Conservation (phyloP, 441 rosid species). For the Theobroma grandiflorum region DNA sequence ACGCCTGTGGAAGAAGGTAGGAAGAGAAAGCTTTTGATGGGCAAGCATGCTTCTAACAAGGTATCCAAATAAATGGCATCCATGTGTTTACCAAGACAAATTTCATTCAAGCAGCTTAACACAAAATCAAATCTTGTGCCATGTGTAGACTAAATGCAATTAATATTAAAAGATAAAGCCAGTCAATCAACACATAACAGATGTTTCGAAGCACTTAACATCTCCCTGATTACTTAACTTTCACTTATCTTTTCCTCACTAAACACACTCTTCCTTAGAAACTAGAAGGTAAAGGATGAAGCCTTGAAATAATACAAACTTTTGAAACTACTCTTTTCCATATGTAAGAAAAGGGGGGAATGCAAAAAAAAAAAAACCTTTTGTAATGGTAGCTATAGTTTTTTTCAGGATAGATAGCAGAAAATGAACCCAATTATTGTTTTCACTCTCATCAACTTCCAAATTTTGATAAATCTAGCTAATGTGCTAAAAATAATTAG, state of each 20-base stretch:
- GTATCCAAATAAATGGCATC: conserved; percentile 11
- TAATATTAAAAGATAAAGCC: background rate
- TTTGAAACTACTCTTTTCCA: background rate
- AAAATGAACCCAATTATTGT: background rate
- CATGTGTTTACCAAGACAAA: background rate
- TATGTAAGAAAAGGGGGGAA: background rate
- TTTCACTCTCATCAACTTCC: background rate
- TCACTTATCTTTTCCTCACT: background rate
- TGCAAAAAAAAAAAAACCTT: background rate
- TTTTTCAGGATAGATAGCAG: background rate
- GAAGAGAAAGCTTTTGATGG: background rate
- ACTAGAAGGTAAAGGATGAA: conserved; percentile 13
- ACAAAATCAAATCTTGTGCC: background rate
- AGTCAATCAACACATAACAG: background rate
- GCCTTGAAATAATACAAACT: conserved; percentile 6
- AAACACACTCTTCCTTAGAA: background rate
- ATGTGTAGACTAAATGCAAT: background rate
- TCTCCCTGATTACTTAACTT: conserved; percentile 13
- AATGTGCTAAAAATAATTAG: background rate
- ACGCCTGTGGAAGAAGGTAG: background rate
- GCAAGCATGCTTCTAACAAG: background rate
- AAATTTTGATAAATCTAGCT: background rate
- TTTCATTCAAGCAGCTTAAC: background rate
- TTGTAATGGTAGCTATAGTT: background rate
- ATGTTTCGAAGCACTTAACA: background rate